These are phyloP conservation scores for Lojkania enalia DNA, from an alignment of 2,329 filamentous ascomycete genomes.

Conservation along the genomic window DNA sequence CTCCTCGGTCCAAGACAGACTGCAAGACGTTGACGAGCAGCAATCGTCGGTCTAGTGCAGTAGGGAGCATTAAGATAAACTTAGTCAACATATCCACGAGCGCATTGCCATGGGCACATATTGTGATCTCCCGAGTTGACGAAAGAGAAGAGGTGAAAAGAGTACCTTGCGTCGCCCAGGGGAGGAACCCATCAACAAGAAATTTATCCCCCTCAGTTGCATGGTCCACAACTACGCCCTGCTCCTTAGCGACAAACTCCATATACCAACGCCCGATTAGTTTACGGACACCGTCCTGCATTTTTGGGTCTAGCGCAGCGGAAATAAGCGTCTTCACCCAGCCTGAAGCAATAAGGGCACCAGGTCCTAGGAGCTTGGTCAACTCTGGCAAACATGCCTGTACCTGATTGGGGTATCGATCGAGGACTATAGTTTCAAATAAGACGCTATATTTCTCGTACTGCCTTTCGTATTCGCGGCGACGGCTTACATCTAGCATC, in stretches of 20 bases:
- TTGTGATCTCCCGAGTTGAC: conserved; percentile 30
- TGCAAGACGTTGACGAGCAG: conserved; percentile 39
- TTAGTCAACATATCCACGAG: conserved; percentile 42
- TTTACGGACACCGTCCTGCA: conserved; percentile 53
- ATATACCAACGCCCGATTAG: conserved; percentile 53
- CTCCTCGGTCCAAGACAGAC: conserved; percentile 40
- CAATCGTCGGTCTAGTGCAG: conserved; percentile 12
- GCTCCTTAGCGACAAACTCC: conserved; percentile 24
- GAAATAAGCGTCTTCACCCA: conserved; percentile 51
- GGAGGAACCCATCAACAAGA: conserved; percentile 47
- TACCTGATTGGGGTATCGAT: conserved; percentile 55
- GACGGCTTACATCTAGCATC: conserved; percentile 19
- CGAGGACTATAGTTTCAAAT: conserved; percentile 54
- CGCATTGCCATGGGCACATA: conserved; percentile 47
- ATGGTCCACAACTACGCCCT: conserved; percentile 22
- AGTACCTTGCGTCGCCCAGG: conserved; percentile 52
- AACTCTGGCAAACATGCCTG: conserved; percentile 51
- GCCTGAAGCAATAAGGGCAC: conserved; percentile 41
- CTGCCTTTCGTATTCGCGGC: conserved; percentile 28
- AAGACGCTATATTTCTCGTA: conserved; percentile 51
- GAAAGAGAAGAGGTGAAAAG: conserved; percentile 48
- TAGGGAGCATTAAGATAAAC: conserved; percentile 27
- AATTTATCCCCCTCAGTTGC: conserved; percentile 43
- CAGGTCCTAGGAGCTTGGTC: conserved; percentile 40
- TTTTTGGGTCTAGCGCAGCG: conserved; percentile 44